A percentile compares a stretch with the other conserved stretches of the same genome.
Conservation (phyloP, 73 alveolate species). For the Uronychia setigera region DNA sequence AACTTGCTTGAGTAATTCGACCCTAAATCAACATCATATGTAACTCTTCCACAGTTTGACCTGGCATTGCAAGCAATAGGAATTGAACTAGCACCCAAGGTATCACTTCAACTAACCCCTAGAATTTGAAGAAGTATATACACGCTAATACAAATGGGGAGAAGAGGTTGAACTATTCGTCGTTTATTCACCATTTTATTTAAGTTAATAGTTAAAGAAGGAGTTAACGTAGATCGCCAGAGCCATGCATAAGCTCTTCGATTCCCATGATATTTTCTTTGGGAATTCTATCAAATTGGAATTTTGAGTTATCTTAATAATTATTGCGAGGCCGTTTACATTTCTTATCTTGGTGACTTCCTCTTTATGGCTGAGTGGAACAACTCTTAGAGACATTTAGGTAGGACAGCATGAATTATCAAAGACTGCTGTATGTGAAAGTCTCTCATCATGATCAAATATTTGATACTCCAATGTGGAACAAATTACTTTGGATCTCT, state of each 20-base stretch:
- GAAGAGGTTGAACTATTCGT: background rate
- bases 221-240: background rate
- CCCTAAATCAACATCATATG: background rate
- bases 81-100: background rate
- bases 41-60: background rate
- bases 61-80: background rate
- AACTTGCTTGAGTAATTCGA: background rate
- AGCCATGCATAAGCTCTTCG: background rate
- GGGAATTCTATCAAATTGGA: background rate
- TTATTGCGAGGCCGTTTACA: background rate
- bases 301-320: background rate
- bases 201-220: background rate
- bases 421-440: background rate
- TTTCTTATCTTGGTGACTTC: background rate
- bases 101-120: background rate
- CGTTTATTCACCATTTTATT: background rate
- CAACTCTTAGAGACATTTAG: background rate
- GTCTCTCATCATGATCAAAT: background rate
- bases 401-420: background rate
- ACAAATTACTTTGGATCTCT: background rate
- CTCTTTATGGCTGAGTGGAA: background rate
- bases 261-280: background rate
- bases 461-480: background rate
- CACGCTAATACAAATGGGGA: background rate
- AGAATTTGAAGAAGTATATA: background rate